Conservation (phyloP, 116 monocot genomes). For the Zostera marina region DNA sequence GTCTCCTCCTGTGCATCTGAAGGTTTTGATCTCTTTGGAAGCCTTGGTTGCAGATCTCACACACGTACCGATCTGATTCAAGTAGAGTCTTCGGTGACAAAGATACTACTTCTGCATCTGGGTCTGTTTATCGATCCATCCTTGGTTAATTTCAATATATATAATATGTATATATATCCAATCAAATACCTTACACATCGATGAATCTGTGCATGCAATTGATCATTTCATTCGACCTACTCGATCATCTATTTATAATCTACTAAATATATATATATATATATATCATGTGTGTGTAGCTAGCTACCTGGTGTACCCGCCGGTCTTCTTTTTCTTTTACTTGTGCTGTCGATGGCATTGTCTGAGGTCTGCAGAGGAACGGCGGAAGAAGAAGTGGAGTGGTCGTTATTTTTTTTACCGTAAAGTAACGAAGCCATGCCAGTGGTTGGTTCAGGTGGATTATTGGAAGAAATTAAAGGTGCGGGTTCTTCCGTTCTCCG, state of each 20-base stretch:
- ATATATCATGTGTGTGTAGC: neutral
- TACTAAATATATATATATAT: too few relatives aligned
- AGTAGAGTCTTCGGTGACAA: constrained; percentile 67
- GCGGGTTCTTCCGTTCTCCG: too few relatives aligned
- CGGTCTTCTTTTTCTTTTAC: constrained; percentile 50
- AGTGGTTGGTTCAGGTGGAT: neutral
- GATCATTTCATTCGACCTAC: too few relatives aligned
- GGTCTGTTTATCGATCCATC: constrained; percentile 30
- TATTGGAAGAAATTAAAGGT: constrained; percentile 1
- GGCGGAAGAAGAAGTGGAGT: constrained; percentile 4
- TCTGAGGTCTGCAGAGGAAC: neutral
- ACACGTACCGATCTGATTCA: constrained; percentile 85
- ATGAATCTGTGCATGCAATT: neutral
- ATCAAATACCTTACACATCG: neutral
- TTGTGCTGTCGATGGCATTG: constrained; percentile 2
- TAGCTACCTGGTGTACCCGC: constrained; percentile 64
- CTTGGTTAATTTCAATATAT: too few relatives aligned
- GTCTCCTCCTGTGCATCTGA: constrained; percentile 85
- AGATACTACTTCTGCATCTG: constrained; percentile 81
- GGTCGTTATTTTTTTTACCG: neutral
- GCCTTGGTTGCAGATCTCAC: constrained; percentile 88
- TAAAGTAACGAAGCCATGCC: neutral
- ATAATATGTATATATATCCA: neutral
- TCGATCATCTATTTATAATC: too few relatives aligned
- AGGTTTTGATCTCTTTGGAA: constrained; percentile 88